phyloP scores from a whole-genome alignment of 805 yeast species.

The Dipodascopsis uninucleata region DNA sequence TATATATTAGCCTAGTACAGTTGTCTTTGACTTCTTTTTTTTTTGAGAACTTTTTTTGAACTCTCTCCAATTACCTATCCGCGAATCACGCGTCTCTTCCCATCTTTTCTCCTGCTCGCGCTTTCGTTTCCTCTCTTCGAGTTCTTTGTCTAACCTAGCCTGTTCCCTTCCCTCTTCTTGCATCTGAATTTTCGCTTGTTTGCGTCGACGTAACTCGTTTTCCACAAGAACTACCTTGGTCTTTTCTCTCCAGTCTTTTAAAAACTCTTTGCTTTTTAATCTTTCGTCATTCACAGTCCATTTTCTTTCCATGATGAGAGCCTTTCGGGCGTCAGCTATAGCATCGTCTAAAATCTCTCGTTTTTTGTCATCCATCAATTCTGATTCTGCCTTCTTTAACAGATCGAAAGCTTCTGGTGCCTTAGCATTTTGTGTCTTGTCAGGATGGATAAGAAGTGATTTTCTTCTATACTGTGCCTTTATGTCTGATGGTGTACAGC shows the following conservation, averaged over 20 bases:
- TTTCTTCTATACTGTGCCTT: slow-evolving; percentile 52
- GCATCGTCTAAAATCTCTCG: slow-evolving; percentile 45
- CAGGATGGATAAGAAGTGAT: slow-evolving; percentile 67
- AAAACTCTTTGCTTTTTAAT: slow-evolving; percentile 38
- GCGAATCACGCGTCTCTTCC: slow-evolving; percentile 56
- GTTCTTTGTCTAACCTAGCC: slow-evolving; percentile 37
- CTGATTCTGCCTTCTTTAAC: slow-evolving; percentile 52
- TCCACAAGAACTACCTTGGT: slow-evolving; percentile 46
- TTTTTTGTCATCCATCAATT: slow-evolving; percentile 39
- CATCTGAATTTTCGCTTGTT: slow-evolving; percentile 43
- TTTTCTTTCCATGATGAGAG: slow-evolving; percentile 39
- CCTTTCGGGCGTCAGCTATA: slow-evolving; percentile 44
- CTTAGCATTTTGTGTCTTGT: slow-evolving; percentile 51
- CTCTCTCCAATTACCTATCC: slow-evolving; percentile 60
- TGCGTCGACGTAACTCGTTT: slow-evolving; percentile 44
- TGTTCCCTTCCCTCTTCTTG: slow-evolving; percentile 42
- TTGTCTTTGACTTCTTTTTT: slow-evolving; percentile 44
- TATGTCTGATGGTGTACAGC: slow-evolving; percentile 41
- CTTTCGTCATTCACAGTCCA: slow-evolving; percentile 42
- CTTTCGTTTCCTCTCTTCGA: slow-evolving; percentile 37
- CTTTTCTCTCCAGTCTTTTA: slow-evolving; percentile 42
- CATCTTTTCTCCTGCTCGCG: slow-evolving; percentile 47
- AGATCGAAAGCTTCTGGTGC: slow-evolving; percentile 64
- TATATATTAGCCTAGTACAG: slow-evolving; percentile 41
- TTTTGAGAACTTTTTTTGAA: slow-evolving; percentile 45